A percentile compares a stretch with the other conserved stretches of the same genome.
Evolutionary conservation across 225 moss, liverwort and hornwort genomes (phyloP).

Genomic region (Climacium dendroides): DNA sequence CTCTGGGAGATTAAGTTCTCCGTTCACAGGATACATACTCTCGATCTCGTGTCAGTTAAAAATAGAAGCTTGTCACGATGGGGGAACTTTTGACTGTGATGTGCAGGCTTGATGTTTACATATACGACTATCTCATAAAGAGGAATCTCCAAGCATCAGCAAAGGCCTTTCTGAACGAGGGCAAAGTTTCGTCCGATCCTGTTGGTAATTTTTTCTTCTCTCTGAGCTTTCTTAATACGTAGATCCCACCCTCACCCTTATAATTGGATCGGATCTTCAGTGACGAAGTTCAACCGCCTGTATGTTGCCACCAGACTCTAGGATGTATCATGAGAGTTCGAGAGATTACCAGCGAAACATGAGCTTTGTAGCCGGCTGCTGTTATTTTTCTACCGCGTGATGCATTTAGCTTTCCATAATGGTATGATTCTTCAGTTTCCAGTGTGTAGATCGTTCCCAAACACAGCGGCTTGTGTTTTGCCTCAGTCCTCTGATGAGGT

Average conservation of each 20-base stretch:
- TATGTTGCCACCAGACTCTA: not conserved
- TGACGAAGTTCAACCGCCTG: not conserved
- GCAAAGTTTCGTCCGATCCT: slow-evolving; percentile 97
- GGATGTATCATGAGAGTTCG: not conserved
- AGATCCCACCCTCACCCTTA: not conserved
- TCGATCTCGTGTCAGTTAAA: not conserved
- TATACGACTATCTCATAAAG: slow-evolving; percentile 95
- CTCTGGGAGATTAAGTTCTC: not conserved
- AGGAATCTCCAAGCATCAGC: slow-evolving; percentile 92
- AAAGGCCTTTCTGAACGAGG: slow-evolving; percentile 90
- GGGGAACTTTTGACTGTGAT: not conserved
- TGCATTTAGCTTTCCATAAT: not conserved
- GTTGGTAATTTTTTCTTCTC: slow-evolving; percentile 47
- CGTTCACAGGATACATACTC: not conserved
- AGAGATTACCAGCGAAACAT: not conserved
- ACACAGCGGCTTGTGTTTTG: not conserved
- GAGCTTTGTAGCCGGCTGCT: not conserved
- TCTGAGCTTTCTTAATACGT: not conserved
- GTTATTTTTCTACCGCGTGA: not conserved
- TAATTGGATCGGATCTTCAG: not conserved
- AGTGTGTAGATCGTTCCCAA: not conserved
- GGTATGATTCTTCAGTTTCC: not conserved
- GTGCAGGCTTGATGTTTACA: slow-evolving; percentile 97
- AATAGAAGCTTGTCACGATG: not conserved
- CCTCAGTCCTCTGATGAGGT: not conserved